phyloP scores from a whole-genome alignment of 306 rosid genomes.

The Cicer cuneatum region DNA sequence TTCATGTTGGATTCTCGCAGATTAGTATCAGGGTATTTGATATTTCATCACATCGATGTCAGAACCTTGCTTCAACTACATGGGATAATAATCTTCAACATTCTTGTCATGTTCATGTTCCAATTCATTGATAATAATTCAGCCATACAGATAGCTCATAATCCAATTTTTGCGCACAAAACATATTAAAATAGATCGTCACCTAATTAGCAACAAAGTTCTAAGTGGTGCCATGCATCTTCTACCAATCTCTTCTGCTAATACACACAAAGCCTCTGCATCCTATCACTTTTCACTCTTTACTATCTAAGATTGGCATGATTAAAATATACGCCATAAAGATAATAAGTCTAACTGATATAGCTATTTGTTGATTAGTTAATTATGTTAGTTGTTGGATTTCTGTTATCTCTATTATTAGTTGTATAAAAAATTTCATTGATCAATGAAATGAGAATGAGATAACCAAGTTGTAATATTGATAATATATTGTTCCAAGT shows the following conservation, averaged over 20 bases:
- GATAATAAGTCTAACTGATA: not conserved
- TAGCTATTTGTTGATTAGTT: not conserved
- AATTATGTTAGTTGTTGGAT: not conserved
- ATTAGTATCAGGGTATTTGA: not conserved
- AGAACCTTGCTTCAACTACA: not conserved
- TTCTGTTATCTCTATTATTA: not conserved
- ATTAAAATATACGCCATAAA: not conserved
- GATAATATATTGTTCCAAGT: no score
- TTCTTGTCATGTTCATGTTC: not conserved
- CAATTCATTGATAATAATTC: not conserved
- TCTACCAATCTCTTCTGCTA: not conserved
- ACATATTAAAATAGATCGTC: not conserved
- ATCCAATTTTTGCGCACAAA: not conserved
- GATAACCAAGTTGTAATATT: no score
- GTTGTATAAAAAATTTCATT: not conserved
- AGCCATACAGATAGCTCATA: not conserved
- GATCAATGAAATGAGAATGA: not conserved
- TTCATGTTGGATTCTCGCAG: not conserved
- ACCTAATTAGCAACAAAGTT: not conserved
- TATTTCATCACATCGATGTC: not conserved
- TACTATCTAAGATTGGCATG: not conserved
- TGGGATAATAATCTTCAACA: not conserved
- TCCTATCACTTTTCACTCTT: not conserved
- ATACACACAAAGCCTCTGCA: not conserved
- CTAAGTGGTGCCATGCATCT: not conserved